Conservation (phyloP, 495 filamentous ascomycete species). For the Penicillium antarcticum region DNA sequence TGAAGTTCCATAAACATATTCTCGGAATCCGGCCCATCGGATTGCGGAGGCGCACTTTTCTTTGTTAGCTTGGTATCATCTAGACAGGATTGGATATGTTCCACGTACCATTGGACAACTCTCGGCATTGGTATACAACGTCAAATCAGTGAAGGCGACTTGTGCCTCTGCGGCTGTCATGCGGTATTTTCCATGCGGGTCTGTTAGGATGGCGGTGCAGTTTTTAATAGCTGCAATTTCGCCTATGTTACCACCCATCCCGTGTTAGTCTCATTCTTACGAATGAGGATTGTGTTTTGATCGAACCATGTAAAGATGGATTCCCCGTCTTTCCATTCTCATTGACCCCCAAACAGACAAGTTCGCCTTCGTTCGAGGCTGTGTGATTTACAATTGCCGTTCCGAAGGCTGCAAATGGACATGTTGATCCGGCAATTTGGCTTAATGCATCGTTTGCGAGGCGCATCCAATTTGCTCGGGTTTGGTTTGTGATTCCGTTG, state of each 20-base stretch:
- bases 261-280: too few relatives aligned
- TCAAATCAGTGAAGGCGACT: slow-evolving; percentile 42
- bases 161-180: slow-evolving; percentile 34
- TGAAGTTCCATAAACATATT: slow-evolving; percentile 52
- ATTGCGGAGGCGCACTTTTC: slow-evolving; percentile 52
- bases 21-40: slow-evolving; percentile 51
- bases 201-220: slow-evolving; percentile 46
- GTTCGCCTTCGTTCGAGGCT: slow-evolving; percentile 34
- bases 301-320: slow-evolving; percentile 47
- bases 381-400: slow-evolving; percentile 53
- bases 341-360: slow-evolving; percentile 46
- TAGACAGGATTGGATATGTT: too few relatives aligned
- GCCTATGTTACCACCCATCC: slow-evolving; percentile 19
- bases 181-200: slow-evolving; percentile 39
- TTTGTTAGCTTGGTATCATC: background rate
- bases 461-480: slow-evolving; percentile 48
- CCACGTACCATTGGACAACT: slow-evolving; percentile 50
- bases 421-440: slow-evolving; percentile 34
- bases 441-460: slow-evolving; percentile 42
- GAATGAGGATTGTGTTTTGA: too few relatives aligned
- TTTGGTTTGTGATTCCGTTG: slow-evolving; percentile 23
- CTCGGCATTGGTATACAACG: slow-evolving; percentile 55
- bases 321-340: slow-evolving; percentile 35
- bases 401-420: slow-evolving; percentile 49
- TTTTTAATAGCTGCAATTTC: slow-evolving; percentile 53